Conservation (phyloP, 768 basidiomycete genomes). For the Russula emetica region DNA sequence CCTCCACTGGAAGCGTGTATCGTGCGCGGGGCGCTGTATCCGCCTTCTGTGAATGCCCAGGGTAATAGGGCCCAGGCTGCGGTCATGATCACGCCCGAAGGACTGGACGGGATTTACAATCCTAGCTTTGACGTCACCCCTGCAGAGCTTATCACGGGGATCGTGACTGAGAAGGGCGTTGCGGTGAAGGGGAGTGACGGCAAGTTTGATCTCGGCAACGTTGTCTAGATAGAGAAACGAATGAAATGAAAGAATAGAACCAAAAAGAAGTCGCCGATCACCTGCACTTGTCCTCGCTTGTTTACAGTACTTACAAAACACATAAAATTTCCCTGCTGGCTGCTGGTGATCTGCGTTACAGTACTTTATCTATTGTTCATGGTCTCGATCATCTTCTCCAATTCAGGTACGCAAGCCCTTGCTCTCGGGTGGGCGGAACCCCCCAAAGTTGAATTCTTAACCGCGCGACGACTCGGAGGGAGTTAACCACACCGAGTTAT, state of each 20-base stretch:
- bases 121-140: slow-evolving; percentile 97
- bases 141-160: slow-evolving; percentile 86
- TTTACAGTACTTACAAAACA: neutral
- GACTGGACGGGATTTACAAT: slow-evolving; percentile 62
- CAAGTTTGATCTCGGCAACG: slow-evolving; percentile 58
- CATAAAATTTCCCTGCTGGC: neutral
- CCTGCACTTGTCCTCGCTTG: neutral
- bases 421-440: too few species aligned
- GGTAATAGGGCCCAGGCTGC: slow-evolving; percentile 61
- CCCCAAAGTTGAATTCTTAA: too few species aligned
- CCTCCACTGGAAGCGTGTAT: slow-evolving; percentile 84
- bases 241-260: neutral
- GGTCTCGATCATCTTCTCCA: neutral
- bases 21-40: slow-evolving; percentile 77
- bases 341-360: neutral
- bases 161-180: slow-evolving; percentile 94
- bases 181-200: slow-evolving; percentile 64
- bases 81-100: slow-evolving; percentile 78
- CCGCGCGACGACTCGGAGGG: too few species aligned
- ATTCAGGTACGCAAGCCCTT: too few species aligned
- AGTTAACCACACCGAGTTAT: too few species aligned
- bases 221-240: slow-evolving; percentile 38
- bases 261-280: neutral
- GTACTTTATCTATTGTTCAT: neutral
- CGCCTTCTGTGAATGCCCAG: slow-evolving; percentile 37